Evolutionary conservation across 2,329 filamentous ascomycete species (phyloP), one percentile per base, ranked within the genome.

Genomic region (Cryoendolithus antarcticus): DNA sequence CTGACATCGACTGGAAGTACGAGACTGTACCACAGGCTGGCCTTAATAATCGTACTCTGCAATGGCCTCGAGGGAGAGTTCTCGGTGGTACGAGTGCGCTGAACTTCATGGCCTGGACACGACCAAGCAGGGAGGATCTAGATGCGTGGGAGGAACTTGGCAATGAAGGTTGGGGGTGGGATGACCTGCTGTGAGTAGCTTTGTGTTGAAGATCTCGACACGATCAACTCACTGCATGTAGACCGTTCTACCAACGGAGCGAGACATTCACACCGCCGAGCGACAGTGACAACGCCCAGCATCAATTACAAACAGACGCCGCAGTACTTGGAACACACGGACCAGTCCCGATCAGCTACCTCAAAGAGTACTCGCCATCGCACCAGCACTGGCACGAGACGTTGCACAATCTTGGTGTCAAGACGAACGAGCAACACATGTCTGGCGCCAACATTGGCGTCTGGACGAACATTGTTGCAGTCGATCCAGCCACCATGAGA

Each of bases 401-500:
- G 0, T 50, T 73, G 30, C 62, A 66, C 29, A 62, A 59, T 24
- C 51, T 70, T 2, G 69, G 69, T 1, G 55, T 67, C 6, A 35
- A 51, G 2, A 42, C 48, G 4, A 66, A 66, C 40, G 47, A 50
- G n/a, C 57, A 70, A 35, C 70, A 66, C 6, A 57, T 74, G 1
- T 59, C 62, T 9, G 71, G 72, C 1, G 62, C 69, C 35, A 66
- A 64, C 9, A 51, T 71, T 4, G 72, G 72, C 6, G 67, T 66
- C 4, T 67, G 65, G 54, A 65, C 61, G 30, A 66, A 21, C 41
- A 61, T 71, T 7, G 67, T 62, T 44, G 69, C 64, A 40, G 63
- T 75, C 32, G 60, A 69, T 32, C 60, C 62, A 6, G 59, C 57
- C 2, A 61, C 64, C 30, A 71, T 66, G 46, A 63, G 57, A 12